Evolutionary conservation across 2,329 filamentous ascomycete species (phyloP), one percentile per base, ranked within the genome.

Genomic region (Talaromyces marneffei): DNA sequence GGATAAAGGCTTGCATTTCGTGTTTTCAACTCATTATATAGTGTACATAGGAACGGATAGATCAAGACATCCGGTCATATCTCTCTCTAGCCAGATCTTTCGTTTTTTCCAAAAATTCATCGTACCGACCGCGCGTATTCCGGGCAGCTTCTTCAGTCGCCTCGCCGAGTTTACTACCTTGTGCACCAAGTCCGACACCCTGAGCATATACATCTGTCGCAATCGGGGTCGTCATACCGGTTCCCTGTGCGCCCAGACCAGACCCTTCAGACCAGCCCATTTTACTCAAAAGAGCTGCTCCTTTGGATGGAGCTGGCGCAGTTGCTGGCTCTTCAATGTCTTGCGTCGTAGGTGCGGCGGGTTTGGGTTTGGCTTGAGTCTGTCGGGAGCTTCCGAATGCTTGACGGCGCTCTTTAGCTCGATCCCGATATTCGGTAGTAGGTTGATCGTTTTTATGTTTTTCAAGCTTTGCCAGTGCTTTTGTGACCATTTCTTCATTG

Each of bases 251-350:
- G 42, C 79, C 79, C 9, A 82, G 71, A 1, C 79, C 79, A 56
- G 77, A 72, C 0, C 79, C 79, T 4, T 74, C 77, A 1, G 74
- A 75, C 76, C 79, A 81, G 18, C 79, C 79, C 79, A 82, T 81
- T 62, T 81, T 81, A 61, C 75, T 78, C 10, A 82, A 74, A 14
- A 82, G 72, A 2, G 79, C 76, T 2, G 79, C 79, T n/a, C 79
- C 79, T 67, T 81, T 81, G 3, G 79, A 81, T 14, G 72, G 69
- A 0, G 65, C 62, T 0, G 67, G 68, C 0, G 70, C 66, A 0
- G 69, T 48, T n/a, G 69, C 66, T 6, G 69, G 69, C 29, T 73
- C 69, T 40, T 40, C 33, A 27, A 37, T 20, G 37, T 72, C 69
- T 61, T 73, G 67, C 61, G 74, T 72, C 12, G 39, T 40, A 18